A percentile compares a stretch with the other conserved stretches of the same genome.
Evolutionary conservation across 23 red algal species (phyloP).

Genomic region (Gracilaria gracilis): DNA sequence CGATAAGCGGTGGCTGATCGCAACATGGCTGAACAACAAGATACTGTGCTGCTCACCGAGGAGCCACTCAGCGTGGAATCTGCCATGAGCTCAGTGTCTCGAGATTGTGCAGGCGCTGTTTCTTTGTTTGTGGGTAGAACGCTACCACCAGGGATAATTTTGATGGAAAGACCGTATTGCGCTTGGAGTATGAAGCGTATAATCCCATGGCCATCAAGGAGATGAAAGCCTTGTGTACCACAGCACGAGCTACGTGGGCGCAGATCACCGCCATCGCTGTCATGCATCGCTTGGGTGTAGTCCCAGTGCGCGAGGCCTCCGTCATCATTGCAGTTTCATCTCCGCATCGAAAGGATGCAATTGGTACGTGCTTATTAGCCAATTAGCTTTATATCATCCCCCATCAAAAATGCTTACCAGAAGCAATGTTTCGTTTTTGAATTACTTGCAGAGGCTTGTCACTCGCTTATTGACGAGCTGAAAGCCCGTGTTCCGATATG

Average conservation of each 20-base stretch:
- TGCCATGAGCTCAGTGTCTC: constrained; percentile 34
- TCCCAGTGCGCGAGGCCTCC: constrained; percentile 82
- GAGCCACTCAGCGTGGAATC: constrained; percentile 26
- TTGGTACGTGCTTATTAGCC: constrained; percentile 63
- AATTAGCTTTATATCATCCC: neutral
- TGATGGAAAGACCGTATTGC: constrained; percentile 79
- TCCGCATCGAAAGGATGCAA: constrained; percentile 85
- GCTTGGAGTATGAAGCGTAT: constrained; percentile 91
- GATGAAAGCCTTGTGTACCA: constrained; percentile 61
- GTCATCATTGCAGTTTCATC: constrained; percentile 88
- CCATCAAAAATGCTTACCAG: neutral
- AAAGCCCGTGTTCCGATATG: constrained; percentile 94
- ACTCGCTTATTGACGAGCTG: constrained; percentile 91
- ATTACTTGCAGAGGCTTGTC: constrained; percentile 75
- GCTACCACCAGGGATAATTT: constrained; percentile 82
- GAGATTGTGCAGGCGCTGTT: constrained; percentile 63
- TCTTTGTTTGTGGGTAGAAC: constrained; percentile 87
- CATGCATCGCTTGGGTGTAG: constrained; percentile 79
- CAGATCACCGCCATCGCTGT: constrained; percentile 66
- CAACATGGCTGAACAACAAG: neutral
- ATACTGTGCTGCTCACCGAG: constrained; percentile 56
- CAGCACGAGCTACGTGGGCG: constrained; percentile 49
- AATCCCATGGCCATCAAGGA: constrained; percentile 82
- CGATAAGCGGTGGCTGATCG: constrained; percentile 74
- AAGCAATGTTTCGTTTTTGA: neutral